These are phyloP conservation scores for Polyrhizophydium stewartii DNA, from an alignment of 371 early-diverging fungal species.

Conservation along the genomic window DNA sequence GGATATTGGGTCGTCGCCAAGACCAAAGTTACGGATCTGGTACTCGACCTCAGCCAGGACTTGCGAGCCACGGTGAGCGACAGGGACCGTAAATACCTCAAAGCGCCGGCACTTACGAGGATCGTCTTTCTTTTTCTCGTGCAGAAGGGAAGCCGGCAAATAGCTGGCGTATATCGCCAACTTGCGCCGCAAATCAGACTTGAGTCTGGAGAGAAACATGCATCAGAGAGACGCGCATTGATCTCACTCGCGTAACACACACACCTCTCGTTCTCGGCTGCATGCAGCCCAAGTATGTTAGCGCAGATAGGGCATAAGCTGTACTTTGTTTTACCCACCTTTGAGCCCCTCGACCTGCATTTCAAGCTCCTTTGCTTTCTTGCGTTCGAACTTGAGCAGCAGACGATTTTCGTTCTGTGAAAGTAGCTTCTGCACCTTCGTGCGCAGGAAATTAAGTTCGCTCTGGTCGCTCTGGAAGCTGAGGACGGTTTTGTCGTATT, in stretches of 20 bases:
- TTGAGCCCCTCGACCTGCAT: constrained; percentile 13
- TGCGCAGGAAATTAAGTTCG: constrained; percentile 28
- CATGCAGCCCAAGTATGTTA: too few relatives aligned
- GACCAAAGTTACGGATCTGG: constrained; percentile 9
- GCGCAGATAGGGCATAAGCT: too few relatives aligned
- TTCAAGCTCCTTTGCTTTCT: constrained; percentile 22
- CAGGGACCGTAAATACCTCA: background rate
- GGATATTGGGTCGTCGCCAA: constrained; percentile 26
- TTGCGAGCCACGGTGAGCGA: too few relatives aligned
- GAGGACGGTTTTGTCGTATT: constrained; percentile 24
- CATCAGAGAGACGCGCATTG: too few relatives aligned
- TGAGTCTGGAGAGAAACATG: too few relatives aligned
- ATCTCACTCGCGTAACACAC: background rate
- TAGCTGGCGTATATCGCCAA: constrained; percentile 35
- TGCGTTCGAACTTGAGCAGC: constrained; percentile 35
- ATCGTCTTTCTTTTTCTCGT: constrained; percentile 24
- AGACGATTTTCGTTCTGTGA: constrained; percentile 40
- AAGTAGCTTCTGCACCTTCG: constrained; percentile 35
- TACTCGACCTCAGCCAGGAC: constrained; percentile 16
- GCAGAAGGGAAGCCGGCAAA: constrained; percentile 25
- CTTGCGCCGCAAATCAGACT: constrained; percentile 27
- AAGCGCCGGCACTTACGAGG: constrained; percentile 4
- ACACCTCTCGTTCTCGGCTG: constrained; percentile 22
- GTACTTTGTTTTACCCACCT: background rate
- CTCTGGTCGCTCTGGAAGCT: constrained; percentile 20